Base-by-base conservation (phyloP, 1,284 basidiomycete genomes). In the Trichosporon inkin region DNA sequence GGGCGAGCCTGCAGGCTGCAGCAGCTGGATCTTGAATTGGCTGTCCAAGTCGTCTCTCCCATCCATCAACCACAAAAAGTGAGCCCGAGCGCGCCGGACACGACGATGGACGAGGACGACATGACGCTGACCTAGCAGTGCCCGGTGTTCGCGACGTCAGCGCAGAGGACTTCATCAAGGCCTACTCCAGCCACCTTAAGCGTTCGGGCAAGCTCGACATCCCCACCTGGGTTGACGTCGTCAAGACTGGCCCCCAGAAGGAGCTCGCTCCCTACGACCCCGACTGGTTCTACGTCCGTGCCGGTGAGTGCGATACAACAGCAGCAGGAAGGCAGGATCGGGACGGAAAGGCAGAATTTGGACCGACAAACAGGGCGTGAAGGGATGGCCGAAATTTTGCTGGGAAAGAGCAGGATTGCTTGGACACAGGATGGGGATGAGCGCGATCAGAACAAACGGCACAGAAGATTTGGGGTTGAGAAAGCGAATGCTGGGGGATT, bases 251-350 rank as follows among this genome's bases (percentile, higher is more conserved):
- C 78, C 82, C 89, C 66, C 95, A 85, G 86, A 99, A 98, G 83
- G 95, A 99, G 83, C 91, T 95, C 68, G 94, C 94, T 58, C 95
- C 95, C 61, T 98, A 98, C 82, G 93, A 99, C 82, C 90, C 92
- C 56, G 96, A 99, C 82, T 99, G 95, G 95, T 99, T 88, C 86
- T 99, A 99, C 83, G 85, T 96, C 77, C 92, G 95, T 73, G 90
- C 94, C 81, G 93, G 93, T 94, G 56, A 61, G 62, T 54, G 20
- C 51, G 10, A 11, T n/a, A 17, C 2, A 32, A 49, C 44, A 49
- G 44, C 44, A 49, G 44, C 44, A 49, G 44, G 44, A 49, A 39
- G 41, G 35, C 38, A 19, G n/a, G 11, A 38, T 28, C 5, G 22
- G 35, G 19, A 35, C 16, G 24, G 55, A 41, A 47, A 24, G 40